These are phyloP conservation scores for Melanopsichium pennsylvanicum DNA, from an alignment of 1,284 basidiomycete genomes.

Conservation along the genomic window DNA sequence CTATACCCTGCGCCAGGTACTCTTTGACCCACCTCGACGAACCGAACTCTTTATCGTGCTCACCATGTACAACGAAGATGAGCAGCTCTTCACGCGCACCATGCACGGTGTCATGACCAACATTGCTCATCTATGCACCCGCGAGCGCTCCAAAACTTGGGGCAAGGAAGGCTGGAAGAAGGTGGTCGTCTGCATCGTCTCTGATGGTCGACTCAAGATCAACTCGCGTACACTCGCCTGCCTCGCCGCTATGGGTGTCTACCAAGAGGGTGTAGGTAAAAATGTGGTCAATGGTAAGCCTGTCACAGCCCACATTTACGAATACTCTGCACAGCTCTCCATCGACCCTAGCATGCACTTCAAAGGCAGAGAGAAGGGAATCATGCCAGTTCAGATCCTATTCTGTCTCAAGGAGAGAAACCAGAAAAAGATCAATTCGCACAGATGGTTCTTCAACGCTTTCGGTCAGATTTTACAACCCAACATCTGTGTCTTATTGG, in stretches of 20 bases:
- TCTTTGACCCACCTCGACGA: constrained; percentile 59
- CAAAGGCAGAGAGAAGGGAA: constrained; percentile 78
- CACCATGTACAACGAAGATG: constrained; percentile 64
- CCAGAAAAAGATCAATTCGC: constrained; percentile 79
- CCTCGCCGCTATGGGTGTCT: constrained; percentile 78
- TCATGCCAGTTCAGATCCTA: constrained; percentile 85
- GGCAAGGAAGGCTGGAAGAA: constrained; percentile 98
- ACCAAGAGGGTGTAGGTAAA: constrained; percentile 92
- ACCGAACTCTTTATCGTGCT: constrained; percentile 64
- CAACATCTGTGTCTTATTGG: constrained; percentile 91
- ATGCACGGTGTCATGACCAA: constrained; percentile 65
- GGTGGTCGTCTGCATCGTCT: constrained; percentile 74
- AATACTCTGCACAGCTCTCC: constrained; percentile 74
- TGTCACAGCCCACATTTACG: constrained; percentile 91
- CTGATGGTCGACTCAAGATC: constrained; percentile 89
- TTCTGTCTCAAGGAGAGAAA: constrained; percentile 72
- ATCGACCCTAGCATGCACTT: constrained; percentile 82
- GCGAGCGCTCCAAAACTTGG: constrained; percentile 88
- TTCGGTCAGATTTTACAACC: constrained; percentile 69
- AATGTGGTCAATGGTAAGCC: constrained; percentile 84
- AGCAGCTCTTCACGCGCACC: constrained; percentile 58
- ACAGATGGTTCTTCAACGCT: constrained; percentile 70
- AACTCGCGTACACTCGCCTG: constrained; percentile 95
- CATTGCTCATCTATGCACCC: constrained; percentile 75
- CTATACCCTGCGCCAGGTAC: constrained; percentile 59